Percentiles rank a stretch among this genome's conserved stretches.
These are phyloP conservation scores for Aspergillus ibericus DNA, from an alignment of 2,329 filamentous ascomycete species.

Conservation along the genomic window DNA sequence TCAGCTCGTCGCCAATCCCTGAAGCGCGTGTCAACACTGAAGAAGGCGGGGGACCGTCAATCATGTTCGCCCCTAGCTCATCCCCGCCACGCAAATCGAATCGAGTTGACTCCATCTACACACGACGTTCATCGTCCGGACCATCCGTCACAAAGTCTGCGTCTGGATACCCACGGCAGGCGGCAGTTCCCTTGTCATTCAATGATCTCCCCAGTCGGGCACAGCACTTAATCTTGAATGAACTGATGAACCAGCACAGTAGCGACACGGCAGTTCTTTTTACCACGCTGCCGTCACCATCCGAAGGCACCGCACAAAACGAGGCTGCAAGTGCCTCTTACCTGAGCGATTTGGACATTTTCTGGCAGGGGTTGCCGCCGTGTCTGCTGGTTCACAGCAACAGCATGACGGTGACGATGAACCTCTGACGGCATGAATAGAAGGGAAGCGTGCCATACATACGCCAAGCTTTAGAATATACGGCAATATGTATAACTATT, in stretches of 20 bases:
- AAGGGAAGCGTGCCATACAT: not conserved
- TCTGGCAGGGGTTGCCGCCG: slow-evolving; percentile 75
- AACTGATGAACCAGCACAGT: slow-evolving; percentile 71
- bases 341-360: slow-evolving; percentile 72
- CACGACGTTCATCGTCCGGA: slow-evolving; percentile 28
- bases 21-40: slow-evolving; percentile 66
- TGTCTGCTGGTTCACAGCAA: slow-evolving; percentile 80
- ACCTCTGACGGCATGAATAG: slow-evolving; percentile 30
- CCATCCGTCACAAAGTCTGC: slow-evolving; percentile 30
- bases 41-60: slow-evolving; percentile 66
- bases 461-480: not conserved
- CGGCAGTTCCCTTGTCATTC: slow-evolving; percentile 71
- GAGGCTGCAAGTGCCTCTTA: slow-evolving; percentile 72
- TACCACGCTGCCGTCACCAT: slow-evolving; percentile 78
- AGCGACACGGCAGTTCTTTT: slow-evolving; percentile 73
- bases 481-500: not conserved
- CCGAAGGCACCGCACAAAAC: slow-evolving; percentile 71
- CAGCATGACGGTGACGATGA: slow-evolving; percentile 76
- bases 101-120: slow-evolving; percentile 40
- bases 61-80: slow-evolving; percentile 67
- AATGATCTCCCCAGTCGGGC: slow-evolving; percentile 83
- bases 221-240: slow-evolving; percentile 83
- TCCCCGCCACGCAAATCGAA: slow-evolving; percentile 34
- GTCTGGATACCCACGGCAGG: slow-evolving; percentile 56
- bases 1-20: slow-evolving; percentile 72